phyloP scores from a whole-genome alignment of 345 rosid species.

The Camelina laxa region DNA sequence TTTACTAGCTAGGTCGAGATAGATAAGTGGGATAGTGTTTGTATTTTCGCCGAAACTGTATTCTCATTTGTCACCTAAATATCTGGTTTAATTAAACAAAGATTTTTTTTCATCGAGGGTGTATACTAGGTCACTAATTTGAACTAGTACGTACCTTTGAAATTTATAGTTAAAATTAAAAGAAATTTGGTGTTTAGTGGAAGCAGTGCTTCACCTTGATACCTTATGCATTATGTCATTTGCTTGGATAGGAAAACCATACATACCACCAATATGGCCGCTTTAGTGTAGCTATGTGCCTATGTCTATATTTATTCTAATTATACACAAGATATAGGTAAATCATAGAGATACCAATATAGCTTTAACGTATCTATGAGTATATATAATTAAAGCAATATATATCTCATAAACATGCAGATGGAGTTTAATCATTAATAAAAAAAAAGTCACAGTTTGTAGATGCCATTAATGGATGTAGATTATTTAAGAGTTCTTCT shows the following conservation, averaged over 20 bases:
- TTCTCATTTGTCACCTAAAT: constrained; percentile 7
- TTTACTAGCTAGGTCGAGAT: constrained; percentile 20
- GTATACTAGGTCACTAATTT: constrained; percentile 2
- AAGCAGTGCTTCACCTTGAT: constrained; percentile 13
- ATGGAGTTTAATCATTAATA: background rate
- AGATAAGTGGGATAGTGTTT: constrained; percentile 29
- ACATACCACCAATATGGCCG: background rate
- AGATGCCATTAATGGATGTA: background rate
- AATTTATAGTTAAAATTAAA: background rate
- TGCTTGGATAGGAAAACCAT: constrained; percentile 8
- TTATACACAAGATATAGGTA: background rate
- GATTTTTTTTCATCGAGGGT: background rate
- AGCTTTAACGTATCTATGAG: background rate
- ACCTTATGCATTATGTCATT: background rate
- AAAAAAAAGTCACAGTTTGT: background rate
- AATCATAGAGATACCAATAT: background rate
- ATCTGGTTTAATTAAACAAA: constrained; percentile 10
- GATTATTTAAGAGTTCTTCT: background rate
- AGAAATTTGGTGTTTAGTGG: background rate
- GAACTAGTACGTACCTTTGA: background rate
- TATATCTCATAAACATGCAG: background rate
- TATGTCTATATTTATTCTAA: background rate
- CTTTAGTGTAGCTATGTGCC: background rate
- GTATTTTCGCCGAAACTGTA: constrained; percentile 3
- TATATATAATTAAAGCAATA: background rate